These are phyloP conservation scores for Scutellaria galericulata DNA, from an alignment of 257 asterid species.

Conservation along the genomic window DNA sequence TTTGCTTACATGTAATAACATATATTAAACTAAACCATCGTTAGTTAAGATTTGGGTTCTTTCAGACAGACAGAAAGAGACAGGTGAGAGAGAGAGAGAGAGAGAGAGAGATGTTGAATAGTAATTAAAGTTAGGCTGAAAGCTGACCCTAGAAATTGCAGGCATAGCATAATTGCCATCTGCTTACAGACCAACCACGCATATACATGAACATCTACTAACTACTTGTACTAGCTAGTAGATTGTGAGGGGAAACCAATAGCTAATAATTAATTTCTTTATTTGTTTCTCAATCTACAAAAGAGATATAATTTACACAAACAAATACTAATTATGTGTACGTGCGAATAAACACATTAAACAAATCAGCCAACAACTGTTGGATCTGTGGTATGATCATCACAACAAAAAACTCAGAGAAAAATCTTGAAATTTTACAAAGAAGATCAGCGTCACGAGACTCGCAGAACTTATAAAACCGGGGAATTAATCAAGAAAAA, in stretches of 20 bases:
- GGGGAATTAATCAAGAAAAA: too few species aligned
- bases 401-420: too few species aligned
- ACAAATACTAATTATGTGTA: not conserved
- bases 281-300: not conserved
- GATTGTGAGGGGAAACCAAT: too few species aligned
- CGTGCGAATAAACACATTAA: not conserved
- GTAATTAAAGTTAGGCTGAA: constrained; percentile 42
- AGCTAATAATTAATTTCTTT: too few species aligned
- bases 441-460: not conserved
- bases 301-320: not conserved
- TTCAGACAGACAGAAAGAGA: constrained; percentile 32
- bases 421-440: not conserved
- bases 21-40: constrained; percentile 9
- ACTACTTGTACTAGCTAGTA: not conserved
- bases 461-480: not conserved
- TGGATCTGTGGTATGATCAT: constrained; percentile 30
- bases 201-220: constrained; percentile 21
- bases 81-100: constrained; percentile 36
- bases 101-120: not conserved
- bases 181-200: constrained; percentile 39
- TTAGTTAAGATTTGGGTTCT: constrained; percentile 36
- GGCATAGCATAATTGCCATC: constrained; percentile 38
- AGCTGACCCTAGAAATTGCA: constrained; percentile 45
- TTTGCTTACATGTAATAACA: constrained; percentile 10
- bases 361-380: not conserved